Evolutionary conservation across 192 early-diverging fungal genomes (phyloP).

Genomic region (Coemansia sp.): DNA sequence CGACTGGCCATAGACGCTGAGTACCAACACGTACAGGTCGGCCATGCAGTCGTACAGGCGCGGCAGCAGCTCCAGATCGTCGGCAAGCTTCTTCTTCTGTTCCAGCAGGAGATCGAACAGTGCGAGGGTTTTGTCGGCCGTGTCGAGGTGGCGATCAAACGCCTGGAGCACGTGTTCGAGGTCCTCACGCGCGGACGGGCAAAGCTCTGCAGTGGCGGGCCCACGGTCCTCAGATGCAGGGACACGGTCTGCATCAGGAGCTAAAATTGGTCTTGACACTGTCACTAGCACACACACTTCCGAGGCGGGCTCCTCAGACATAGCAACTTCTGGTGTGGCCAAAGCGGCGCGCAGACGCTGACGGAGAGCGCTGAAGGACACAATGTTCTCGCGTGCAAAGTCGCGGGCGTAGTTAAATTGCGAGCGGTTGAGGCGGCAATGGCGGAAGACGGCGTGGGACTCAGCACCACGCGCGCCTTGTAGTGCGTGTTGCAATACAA

Average conservation of each 20-base stretch:
- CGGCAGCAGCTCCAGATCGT: conserved; percentile 8
- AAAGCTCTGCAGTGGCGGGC: neutral
- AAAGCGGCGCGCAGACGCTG: conserved; percentile 8
- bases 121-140: conserved; percentile 21
- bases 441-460: conserved; percentile 34
- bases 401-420: conserved; percentile 46
- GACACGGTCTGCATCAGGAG: neutral
- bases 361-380: conserved; percentile 14
- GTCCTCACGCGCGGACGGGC: neutral
- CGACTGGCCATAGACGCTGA: conserved; percentile 30
- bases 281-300: neutral
- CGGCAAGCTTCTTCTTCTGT: conserved; percentile 29
- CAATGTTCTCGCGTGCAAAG: conserved; percentile 40
- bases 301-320: neutral
- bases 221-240: neutral
- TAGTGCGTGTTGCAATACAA: conserved; percentile 27
- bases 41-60: conserved; percentile 31
- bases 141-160: conserved; percentile 19
- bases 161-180: conserved; percentile 5
- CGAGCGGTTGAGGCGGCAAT: conserved; percentile 35
- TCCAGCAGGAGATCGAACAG: conserved; percentile 34
- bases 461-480: neutral
- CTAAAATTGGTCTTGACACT: too few relatives aligned
- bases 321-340: neutral
- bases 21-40: conserved; percentile 34